phyloP scores from a whole-genome alignment of 1,139 yeast species.

The Eremothecium coryli region DNA sequence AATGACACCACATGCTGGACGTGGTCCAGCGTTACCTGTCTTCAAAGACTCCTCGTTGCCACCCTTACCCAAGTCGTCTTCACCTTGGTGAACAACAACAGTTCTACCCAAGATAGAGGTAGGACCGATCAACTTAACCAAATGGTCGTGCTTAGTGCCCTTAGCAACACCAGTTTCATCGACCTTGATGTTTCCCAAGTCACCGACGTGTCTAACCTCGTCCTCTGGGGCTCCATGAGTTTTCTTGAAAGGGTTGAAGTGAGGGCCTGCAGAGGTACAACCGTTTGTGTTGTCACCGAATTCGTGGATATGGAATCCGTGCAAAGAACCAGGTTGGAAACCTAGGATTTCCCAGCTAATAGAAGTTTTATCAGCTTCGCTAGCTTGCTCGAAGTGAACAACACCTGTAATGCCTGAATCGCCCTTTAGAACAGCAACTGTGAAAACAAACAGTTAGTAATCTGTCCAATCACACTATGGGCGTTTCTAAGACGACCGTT shows the following conservation, averaged over 20 bases:
- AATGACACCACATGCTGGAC: slow-evolving; percentile 99
- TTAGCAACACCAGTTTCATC: slow-evolving; percentile 82
- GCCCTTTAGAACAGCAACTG: slow-evolving; percentile 94
- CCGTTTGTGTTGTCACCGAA: slow-evolving; percentile 99
- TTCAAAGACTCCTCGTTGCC: slow-evolving; percentile 87
- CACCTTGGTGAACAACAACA: slow-evolving; percentile 89
- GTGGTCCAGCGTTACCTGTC: slow-evolving; percentile 98
- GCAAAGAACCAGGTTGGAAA: slow-evolving; percentile 73
- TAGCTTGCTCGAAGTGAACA: slow-evolving; percentile 74
- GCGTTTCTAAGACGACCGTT: background rate
- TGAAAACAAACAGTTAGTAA: slow-evolving; percentile 6
- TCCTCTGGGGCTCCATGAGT: slow-evolving; percentile 94
- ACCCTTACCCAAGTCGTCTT: slow-evolving; percentile 95
- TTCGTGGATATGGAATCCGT: slow-evolving; percentile 97
- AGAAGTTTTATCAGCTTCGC: slow-evolving; percentile 75
- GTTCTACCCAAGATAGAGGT: slow-evolving; percentile 90
- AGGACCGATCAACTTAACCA: slow-evolving; percentile 74
- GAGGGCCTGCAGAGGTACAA: slow-evolving; percentile 98
- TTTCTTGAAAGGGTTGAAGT: slow-evolving; percentile 88
- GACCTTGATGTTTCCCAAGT: slow-evolving; percentile 86
- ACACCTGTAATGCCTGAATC: slow-evolving; percentile 81
- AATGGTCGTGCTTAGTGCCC: slow-evolving; percentile 71
- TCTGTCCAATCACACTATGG: background rate
- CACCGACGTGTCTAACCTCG: slow-evolving; percentile 91
- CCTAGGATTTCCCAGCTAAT: slow-evolving; percentile 83